Evolutionary conservation across 148 eudicot genomes (phyloP).

Genomic region (Amaranthus hypochondriacus): DNA sequence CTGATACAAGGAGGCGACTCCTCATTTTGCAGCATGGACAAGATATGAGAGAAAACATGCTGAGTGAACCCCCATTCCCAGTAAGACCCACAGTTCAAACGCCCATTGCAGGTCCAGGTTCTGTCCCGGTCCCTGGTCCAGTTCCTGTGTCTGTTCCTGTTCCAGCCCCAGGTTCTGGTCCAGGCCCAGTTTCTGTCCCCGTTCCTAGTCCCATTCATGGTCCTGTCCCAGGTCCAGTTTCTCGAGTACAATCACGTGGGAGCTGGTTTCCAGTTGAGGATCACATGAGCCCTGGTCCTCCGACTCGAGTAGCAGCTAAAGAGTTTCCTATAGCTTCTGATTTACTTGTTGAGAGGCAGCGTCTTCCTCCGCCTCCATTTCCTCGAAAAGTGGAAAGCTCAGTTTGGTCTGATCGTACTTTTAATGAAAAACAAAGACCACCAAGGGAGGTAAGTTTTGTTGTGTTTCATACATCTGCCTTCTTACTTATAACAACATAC

Average conservation of each 20-base stretch:
- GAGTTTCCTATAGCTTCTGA: slow-evolving; percentile 53
- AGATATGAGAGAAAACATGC: slow-evolving; percentile 55
- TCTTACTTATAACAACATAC: background rate
- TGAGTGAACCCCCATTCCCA: slow-evolving; percentile 58
- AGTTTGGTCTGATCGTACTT: slow-evolving; percentile 46
- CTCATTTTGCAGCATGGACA: slow-evolving; percentile 96
- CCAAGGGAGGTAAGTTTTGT: slow-evolving; percentile 61
- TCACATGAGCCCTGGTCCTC: slow-evolving; percentile 58
- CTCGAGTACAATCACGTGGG: slow-evolving; percentile 59
- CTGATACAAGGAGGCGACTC: slow-evolving; percentile 92
- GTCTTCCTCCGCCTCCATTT: slow-evolving; percentile 56
- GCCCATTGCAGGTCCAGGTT: slow-evolving; percentile 27
- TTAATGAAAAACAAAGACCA: slow-evolving; percentile 54
- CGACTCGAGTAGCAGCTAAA: slow-evolving; percentile 39
- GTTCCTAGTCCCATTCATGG: slow-evolving; percentile 43
- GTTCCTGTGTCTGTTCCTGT: slow-evolving; percentile 42
- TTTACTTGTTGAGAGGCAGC: slow-evolving; percentile 54
- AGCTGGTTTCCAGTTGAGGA: slow-evolving; percentile 77
- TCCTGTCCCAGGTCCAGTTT: slow-evolving; percentile 42
- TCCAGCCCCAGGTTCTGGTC: slow-evolving; percentile 19
- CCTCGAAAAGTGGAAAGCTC: slow-evolving; percentile 50
- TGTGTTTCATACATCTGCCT: background rate
- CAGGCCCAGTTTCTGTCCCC: slow-evolving; percentile 35
- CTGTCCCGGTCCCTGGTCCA: slow-evolving; percentile 30
- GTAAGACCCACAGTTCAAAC: slow-evolving; percentile 56